phyloP scores from a whole-genome alignment of 331 rosid genomes.

The Dryas integrifolia region DNA sequence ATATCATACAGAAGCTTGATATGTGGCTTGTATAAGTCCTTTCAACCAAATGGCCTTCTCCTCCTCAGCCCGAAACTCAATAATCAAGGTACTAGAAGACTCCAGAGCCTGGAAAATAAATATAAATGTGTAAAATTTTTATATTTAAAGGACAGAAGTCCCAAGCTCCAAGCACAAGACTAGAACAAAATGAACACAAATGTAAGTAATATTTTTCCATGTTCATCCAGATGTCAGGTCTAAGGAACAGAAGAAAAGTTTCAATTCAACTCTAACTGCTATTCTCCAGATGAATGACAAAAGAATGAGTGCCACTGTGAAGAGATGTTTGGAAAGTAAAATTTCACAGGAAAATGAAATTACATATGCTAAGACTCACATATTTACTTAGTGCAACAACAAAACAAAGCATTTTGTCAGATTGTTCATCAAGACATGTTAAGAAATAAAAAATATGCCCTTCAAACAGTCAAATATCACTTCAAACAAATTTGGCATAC shows the following conservation, averaged over 20 bases:
- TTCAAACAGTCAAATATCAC: not conserved
- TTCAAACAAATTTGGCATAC: conserved; percentile 41
- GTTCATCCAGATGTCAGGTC: not conserved
- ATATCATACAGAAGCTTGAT: conserved; percentile 81
- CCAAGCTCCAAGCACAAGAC: conserved; percentile 9
- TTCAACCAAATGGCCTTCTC: conserved; percentile 74
- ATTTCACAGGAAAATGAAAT: not conserved
- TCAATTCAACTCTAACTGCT: not conserved
- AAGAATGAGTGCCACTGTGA: not conserved
- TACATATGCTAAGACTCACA: not conserved
- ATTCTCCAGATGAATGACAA: not conserved
- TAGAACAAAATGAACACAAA: conserved; percentile 5
- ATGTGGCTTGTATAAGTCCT: conserved; percentile 79
- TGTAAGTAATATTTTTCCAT: not conserved
- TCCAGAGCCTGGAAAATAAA: conserved; percentile 65
- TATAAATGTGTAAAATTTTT: not conserved
- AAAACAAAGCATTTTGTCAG: not conserved
- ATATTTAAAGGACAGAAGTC: not conserved
- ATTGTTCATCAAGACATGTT: not conserved
- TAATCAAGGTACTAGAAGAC: conserved; percentile 87
- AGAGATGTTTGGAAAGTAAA: not conserved
- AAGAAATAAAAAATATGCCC: not conserved
- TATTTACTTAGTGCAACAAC: not conserved
- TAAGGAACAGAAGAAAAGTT: not conserved
- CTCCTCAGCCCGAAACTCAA: conserved; percentile 65